Evolutionary conservation across 129 eudicot genomes (phyloP).

Genomic region (Sambucus nigra): DNA sequence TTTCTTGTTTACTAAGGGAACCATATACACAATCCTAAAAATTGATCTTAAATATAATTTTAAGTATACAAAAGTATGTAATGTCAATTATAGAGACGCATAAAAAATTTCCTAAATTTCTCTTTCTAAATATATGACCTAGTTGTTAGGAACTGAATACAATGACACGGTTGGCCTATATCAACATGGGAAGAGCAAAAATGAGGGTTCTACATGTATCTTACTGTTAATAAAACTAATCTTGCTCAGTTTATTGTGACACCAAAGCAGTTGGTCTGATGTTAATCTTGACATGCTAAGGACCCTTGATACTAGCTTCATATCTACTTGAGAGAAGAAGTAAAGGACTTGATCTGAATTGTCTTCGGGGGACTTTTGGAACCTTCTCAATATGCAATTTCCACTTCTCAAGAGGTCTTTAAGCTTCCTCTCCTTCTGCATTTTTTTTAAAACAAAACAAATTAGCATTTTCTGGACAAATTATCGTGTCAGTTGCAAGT

Average conservation of each 20-base stretch:
- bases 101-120: too few species aligned
- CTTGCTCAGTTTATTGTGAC: conserved; percentile 57
- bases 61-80: too few species aligned
- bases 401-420: conserved; percentile 57
- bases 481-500: too few species aligned
- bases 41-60: too few species aligned
- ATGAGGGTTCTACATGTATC: conserved; percentile 60
- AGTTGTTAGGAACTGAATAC: not conserved
- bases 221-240: conserved; percentile 58
- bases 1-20: too few species aligned
- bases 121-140: not conserved
- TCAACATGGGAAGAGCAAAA: conserved; percentile 85
- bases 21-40: too few species aligned
- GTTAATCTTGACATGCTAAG: conserved; percentile 71
- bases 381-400: conserved; percentile 62
- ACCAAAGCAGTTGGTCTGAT: conserved; percentile 77
- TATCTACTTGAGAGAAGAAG: conserved; percentile 86
- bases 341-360: conserved; percentile 50
- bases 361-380: conserved; percentile 34
- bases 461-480: not conserved
- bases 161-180: not conserved
- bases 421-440: conserved; percentile 82
- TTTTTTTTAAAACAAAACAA: not conserved
- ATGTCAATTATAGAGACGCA: too few species aligned
- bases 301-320: conserved; percentile 72